These are phyloP conservation scores for Solanum medicagineum DNA, from an alignment of 257 asterid genomes.

Conservation along the genomic window DNA sequence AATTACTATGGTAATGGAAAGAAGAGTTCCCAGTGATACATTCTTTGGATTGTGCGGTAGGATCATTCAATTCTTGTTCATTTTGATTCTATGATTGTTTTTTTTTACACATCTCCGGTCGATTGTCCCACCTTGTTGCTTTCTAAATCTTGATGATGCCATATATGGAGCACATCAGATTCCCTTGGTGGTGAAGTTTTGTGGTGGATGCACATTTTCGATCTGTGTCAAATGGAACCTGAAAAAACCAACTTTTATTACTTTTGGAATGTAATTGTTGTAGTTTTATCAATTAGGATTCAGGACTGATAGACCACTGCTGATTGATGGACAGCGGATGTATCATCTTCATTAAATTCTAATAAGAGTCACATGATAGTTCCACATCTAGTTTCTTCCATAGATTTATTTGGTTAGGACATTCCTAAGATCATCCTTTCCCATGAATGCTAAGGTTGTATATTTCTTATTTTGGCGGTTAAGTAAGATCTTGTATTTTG, in stretches of 20 bases:
- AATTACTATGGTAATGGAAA: slow-evolving; percentile 64
- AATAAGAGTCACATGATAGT: slow-evolving; percentile 33
- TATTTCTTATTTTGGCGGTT: not conserved
- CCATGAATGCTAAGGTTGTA: not conserved
- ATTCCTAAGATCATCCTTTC: not conserved
- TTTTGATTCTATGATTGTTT: slow-evolving; percentile 71
- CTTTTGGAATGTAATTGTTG: slow-evolving; percentile 37
- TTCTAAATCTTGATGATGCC: slow-evolving; percentile 30
- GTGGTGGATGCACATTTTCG: slow-evolving; percentile 11
- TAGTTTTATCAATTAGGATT: slow-evolving; percentile 53
- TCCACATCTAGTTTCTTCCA: not conserved
- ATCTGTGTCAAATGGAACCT: slow-evolving; percentile 17
- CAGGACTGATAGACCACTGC: slow-evolving; percentile 46
- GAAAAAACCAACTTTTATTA: slow-evolving; percentile 8
- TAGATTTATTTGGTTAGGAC: not conserved
- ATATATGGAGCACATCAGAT: slow-evolving; percentile 14
- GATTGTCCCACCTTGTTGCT: slow-evolving; percentile 32
- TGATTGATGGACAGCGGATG: slow-evolving; percentile 25
- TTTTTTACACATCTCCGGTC: slow-evolving; percentile 24
- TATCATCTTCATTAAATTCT: slow-evolving; percentile 29
- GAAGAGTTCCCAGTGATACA: slow-evolving; percentile 63
- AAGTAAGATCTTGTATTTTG: not conserved
- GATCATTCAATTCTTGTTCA: slow-evolving; percentile 50
- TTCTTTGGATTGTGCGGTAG: slow-evolving; percentile 45
- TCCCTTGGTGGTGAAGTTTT: slow-evolving; percentile 21